phyloP scores from a whole-genome alignment of 192 early-diverging fungal species.

The Gaertneriomyces semiglobifer region DNA sequence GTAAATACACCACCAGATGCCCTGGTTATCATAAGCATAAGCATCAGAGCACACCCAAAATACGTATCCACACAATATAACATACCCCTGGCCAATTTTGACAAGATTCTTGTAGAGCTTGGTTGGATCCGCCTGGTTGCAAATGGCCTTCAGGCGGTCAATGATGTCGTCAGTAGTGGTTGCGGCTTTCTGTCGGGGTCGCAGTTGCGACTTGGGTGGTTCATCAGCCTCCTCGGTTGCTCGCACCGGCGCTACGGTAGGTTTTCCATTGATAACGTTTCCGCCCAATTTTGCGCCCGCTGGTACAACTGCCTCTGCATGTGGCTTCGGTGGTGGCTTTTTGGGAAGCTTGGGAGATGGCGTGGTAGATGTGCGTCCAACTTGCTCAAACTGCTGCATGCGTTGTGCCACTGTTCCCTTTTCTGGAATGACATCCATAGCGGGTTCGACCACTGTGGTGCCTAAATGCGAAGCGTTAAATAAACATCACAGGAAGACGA shows the following conservation, averaged over 20 bases:
- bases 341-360: constrained; percentile 19
- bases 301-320: neutral
- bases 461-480: neutral
- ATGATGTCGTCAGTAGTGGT: constrained; percentile 76
- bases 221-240: neutral
- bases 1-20: constrained; percentile 94
- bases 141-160: constrained; percentile 71
- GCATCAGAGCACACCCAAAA: neutral
- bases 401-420: constrained; percentile 34
- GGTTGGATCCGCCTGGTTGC: constrained; percentile 83
- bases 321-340: constrained; percentile 34
- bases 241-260: neutral
- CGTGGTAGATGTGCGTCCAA: neutral
- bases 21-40: constrained; percentile 35
- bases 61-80: neutral
- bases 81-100: constrained; percentile 86
- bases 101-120: constrained; percentile 79
- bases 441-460: constrained; percentile 8
- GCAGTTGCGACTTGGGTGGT: constrained; percentile 15
- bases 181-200: constrained; percentile 37
- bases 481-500: neutral
- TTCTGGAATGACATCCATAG: constrained; percentile 13
- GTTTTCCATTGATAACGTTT: constrained; percentile 6
- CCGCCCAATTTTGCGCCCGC: neutral
- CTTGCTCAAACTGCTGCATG: constrained; percentile 41